Base-by-base conservation (phyloP, 2,329 filamentous ascomycete species). In the Cercospora sp. region DNA sequence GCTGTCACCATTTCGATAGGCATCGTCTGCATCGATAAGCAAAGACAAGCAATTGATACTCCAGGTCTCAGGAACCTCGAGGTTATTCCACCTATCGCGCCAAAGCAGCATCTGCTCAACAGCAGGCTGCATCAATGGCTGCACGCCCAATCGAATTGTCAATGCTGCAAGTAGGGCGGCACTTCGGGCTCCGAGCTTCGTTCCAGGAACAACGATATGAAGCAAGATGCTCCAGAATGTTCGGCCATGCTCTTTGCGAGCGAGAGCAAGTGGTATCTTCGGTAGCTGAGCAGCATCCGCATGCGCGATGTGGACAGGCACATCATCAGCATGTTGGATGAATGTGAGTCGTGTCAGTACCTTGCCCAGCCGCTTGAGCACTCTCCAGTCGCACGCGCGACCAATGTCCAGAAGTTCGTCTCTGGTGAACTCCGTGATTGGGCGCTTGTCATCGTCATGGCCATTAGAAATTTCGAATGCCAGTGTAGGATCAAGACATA, bases 121-220 rank as follows among this genome's bases (percentile, higher is more conserved):
- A 60, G 65, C 68, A 31, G 68, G 66, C 26, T 63, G n/a, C 33
- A 51, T 13, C 6, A 69, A 65, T 5, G 68, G 42, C 51, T 64
- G 59, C 3, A 69, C 36, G 10, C 68, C 68, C 53, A 69, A n/a
- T 4, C 68, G 65, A 26, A 69, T 64, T 13, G 61, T 45, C n/a
- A 69, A 42, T 8, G 68, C 65, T 12, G 65, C 68, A 30, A 69
- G 60, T n/a, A 69, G 26, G 28, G 68, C 61, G 20, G 55, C 64
- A 23, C 60, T 36, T 20, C 68, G 53, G 7, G 60, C 65, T 3
- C 53, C 55, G 5, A 70, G 31, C 60, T 68, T 68, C 16, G 68
- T 70, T 16, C 68, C 68, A 16, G 68, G 68, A 30, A 70, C 68
- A 18, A 70, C 68, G 40, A 70, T 68, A 26, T 70, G 68, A 9